These are phyloP conservation scores for Hirschioporus abietinus DNA, from an alignment of 768 basidiomycete genomes.

Conservation along the genomic window DNA sequence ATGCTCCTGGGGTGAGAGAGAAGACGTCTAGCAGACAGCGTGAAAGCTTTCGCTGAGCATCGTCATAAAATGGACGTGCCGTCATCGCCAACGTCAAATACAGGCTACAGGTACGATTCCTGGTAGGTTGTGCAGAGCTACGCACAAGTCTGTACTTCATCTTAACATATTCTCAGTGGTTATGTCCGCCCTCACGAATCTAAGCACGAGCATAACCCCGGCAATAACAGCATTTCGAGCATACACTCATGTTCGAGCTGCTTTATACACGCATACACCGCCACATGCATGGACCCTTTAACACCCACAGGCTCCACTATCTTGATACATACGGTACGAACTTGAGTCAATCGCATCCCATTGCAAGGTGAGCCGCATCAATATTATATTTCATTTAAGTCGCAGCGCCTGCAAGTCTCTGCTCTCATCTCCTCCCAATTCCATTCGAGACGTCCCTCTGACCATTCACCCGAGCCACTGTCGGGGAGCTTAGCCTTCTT, in stretches of 20 bases:
- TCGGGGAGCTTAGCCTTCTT: no score
- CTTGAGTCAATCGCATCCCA: no score
- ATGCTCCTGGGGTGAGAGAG: not conserved
- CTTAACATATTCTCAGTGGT: no score
- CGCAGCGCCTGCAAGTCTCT: no score
- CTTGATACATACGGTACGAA: not conserved
- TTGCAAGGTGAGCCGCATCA: no score
- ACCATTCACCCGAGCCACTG: no score
- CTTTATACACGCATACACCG: not conserved
- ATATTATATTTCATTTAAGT: no score
- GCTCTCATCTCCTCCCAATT: no score
- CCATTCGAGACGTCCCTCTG: no score
- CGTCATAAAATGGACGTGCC: not conserved
- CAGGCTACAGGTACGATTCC: no score
- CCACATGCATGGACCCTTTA: not conserved
- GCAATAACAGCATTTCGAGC: not conserved
- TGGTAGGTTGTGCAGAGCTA: no score
- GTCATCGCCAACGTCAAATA: not conserved
- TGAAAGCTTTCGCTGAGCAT: not conserved
- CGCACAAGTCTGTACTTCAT: no score
- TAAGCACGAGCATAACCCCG: not conserved
- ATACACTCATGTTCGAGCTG: not conserved
- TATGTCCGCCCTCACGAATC: not conserved
- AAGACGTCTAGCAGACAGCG: not conserved
- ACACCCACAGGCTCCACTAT: not conserved